Conservation (phyloP, 2,329 filamentous ascomycete species). For the Phialophora chinensis region DNA sequence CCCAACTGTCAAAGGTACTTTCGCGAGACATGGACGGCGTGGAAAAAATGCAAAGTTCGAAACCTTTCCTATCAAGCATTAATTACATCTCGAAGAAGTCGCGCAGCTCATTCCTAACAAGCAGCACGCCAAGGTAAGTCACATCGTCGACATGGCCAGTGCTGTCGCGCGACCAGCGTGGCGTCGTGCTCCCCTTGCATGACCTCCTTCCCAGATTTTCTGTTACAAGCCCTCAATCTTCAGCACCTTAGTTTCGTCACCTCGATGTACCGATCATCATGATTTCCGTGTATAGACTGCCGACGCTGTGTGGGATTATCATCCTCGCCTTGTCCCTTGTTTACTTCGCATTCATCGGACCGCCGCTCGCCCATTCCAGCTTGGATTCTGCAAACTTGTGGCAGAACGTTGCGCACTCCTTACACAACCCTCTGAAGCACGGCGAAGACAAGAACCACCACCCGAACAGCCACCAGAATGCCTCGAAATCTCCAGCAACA, state of each 20-base stretch:
- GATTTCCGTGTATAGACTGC: background rate
- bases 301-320: conserved; percentile 2
- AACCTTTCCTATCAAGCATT: background rate
- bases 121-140: background rate
- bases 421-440: background rate
- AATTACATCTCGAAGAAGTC: background rate
- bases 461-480: background rate
- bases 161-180: background rate
- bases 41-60: background rate
- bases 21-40: background rate
- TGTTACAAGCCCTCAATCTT: background rate
- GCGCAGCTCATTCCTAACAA: background rate
- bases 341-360: background rate
- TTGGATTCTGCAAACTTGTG: background rate
- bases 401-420: background rate
- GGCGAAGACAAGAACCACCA: background rate
- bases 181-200: background rate
- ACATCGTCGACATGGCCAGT: background rate
- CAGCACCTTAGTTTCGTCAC: background rate
- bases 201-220: background rate
- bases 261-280: background rate
- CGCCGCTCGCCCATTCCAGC: background rate
- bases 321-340: background rate
- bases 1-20: background rate
- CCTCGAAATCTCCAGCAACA: background rate